Evolutionary conservation across 1,139 yeast species (phyloP).

Genomic region (Magnusiomyces fungicola): DNA sequence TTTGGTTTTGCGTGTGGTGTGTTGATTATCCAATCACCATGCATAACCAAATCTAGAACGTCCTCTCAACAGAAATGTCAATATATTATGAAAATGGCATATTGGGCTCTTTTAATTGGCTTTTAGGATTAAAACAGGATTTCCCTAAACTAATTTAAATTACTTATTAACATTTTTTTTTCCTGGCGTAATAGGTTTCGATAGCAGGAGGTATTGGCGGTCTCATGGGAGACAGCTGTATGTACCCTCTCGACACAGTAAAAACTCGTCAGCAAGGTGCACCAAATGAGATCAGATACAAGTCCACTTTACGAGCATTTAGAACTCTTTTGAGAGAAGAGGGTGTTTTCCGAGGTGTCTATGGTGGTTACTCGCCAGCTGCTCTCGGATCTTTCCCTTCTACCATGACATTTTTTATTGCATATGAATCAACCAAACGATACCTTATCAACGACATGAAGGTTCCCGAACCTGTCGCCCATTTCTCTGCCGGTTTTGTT

Average conservation of each 20-base stretch:
- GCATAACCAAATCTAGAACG: no score
- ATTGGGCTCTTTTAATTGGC: no score
- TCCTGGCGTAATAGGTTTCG: constrained; percentile 7
- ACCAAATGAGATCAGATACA: constrained; percentile 58
- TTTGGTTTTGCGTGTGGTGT: no score
- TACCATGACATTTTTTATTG: constrained; percentile 84
- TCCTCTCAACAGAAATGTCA: no score
- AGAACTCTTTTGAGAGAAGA: constrained; percentile 67
- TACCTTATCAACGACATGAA: constrained; percentile 50
- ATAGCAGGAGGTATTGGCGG: constrained; percentile 94
- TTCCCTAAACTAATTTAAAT: no score
- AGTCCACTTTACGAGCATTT: constrained; percentile 60
- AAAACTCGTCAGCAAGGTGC: constrained; percentile 97
- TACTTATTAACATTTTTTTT: background rate
- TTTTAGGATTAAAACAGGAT: no score
- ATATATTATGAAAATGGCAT: no score
- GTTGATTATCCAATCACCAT: no score
- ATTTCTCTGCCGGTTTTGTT: constrained; percentile 75
- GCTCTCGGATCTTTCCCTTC: constrained; percentile 81
- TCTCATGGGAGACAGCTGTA: constrained; percentile 79
- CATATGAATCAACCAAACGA: constrained; percentile 79
- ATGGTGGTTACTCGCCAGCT: constrained; percentile 91
- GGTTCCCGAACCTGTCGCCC: constrained; percentile 74
- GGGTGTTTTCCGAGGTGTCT: constrained; percentile 77
- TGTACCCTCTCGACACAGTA: constrained; percentile 95